phyloP scores from a whole-genome alignment of 1,139 yeast genomes.

The Meyerozyma smithsonii region DNA sequence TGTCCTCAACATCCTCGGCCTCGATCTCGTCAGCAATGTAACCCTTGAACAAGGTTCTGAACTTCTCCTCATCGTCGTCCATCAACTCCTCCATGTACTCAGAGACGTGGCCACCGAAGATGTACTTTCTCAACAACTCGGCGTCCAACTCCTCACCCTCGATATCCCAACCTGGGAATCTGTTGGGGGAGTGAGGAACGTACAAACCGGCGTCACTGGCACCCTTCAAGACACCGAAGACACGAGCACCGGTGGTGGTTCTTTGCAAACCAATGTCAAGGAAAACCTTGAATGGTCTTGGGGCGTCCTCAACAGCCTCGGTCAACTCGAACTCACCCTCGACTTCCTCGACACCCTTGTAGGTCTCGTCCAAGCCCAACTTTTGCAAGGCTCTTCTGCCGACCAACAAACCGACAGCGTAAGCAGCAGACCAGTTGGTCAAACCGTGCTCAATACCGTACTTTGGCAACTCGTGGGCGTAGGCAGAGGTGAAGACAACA shows the following conservation, averaged over 20 bases:
- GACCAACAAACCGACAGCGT: constrained; percentile 96
- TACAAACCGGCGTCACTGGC: constrained; percentile 99
- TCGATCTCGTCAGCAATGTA: constrained; percentile 97
- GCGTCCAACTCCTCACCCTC: constrained; percentile 98
- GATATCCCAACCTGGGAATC: constrained; percentile 99
- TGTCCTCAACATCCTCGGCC: constrained; percentile 94
- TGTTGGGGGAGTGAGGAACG: constrained; percentile 99
- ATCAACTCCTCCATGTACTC: constrained; percentile 99
- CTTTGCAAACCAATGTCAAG: constrained; percentile 99
- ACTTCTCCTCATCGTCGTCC: constrained; percentile 99
- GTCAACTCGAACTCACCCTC: constrained; percentile 98
- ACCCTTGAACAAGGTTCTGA: constrained; percentile 91
- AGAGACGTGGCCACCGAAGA: constrained; percentile 99
- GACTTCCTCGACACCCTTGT: constrained; percentile 98
- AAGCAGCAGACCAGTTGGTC: constrained; percentile 99
- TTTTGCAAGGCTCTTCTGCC: constrained; percentile 99
- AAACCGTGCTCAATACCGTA: constrained; percentile 98
- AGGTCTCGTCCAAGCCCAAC: constrained; percentile 97
- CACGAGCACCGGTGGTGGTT: constrained; percentile 99
- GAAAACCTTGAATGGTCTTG: constrained; percentile 99
- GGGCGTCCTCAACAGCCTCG: constrained; percentile 99
- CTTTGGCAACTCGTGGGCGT: constrained; percentile 97
- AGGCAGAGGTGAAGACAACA: constrained; percentile 93
- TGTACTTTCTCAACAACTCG: constrained; percentile 97
- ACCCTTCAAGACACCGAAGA: constrained; percentile 99